Base-by-base conservation (phyloP, 2,329 filamentous ascomycete genomes). In the Coniochaeta sp. region DNA sequence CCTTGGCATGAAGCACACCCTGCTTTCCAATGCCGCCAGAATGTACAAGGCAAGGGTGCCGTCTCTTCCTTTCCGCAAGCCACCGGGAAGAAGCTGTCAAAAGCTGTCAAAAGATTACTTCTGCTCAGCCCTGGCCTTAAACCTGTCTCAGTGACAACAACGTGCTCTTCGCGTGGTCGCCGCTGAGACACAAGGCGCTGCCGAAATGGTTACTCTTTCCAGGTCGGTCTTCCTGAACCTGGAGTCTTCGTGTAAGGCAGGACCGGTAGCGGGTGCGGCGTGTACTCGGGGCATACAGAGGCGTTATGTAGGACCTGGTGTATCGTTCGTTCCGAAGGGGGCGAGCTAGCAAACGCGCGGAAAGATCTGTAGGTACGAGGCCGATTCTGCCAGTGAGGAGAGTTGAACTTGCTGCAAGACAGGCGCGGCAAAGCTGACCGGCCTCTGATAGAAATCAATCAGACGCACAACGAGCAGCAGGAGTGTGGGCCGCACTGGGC, bases 341-440 rank as follows among this genome's bases (percentile, higher is more conserved):
- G 26, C 45, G 24, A 20, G 5, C 45, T 28, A 48, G 45, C 26
- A 28, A 42, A 31, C 45, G 60, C 58, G 46, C 38, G 46, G 18
- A 31, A 51, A 22, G 30, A 18, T 12, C 13, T 6, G 26, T 8
- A 31, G 16, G 26, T 24, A n/a, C 22, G 38, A 6, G 38, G 38
- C 38, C 38, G 9, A 14, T 55, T 60, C 56, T 57, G 51, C 58
- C 56, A 60, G 58, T 58, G 54, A 35, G 31, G 18, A n/a, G 45
- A 48, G 45, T 28, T 30, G 26, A 31, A 18, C 30, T 40, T 53
- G 58, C 60, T 63, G 63, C 63, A 64, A 57, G 57, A 55, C 59
- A 58, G 59, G 62, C 61, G 61, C 63, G 58, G 60, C 60, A 60
- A 56, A 60, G 60, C 60, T 65, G 57, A 61, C 58, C 51, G 56